Base-by-base conservation (phyloP, 331 rosid species). In the Quercus lobata region DNA sequence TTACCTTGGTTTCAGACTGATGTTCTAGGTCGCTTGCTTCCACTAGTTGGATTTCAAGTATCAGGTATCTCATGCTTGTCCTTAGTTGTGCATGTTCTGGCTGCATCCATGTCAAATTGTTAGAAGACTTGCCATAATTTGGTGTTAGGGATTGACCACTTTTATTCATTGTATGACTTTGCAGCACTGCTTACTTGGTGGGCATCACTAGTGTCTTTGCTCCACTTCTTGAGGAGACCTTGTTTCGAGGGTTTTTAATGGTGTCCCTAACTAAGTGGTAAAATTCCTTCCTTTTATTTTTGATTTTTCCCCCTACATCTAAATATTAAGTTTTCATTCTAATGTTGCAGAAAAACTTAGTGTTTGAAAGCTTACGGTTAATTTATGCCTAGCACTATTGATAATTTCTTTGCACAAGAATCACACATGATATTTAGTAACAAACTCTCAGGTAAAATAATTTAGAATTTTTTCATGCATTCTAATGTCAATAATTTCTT, bases 221-320 rank as follows among this genome's bases (percentile, higher is more conserved):
- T 74, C 99, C 98, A 57, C 84, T 95, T 76, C 99, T 96, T 46
- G 98, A 96, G 83, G 99, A 96, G 89, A 91, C 93, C 2, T 84
- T 95, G 76, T 96, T 96, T 81, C 89, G 94, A 21, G 99, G 98
- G 60, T 93, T 96, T 85, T 82, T 96, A 21, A 87, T 96, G 96
- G 87, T 90, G 76, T 93, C 97, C 78, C 71, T 96, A 78, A 96
- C 99, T 65, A 96, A 96, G 81, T 93, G 98, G 99, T 93, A 89
- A 61, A 53, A 1, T 54, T 72, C 8, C 37, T 72, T 25, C 10
- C 52, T 65, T 46, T 68, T 24, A 10, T 11, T 49, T 14, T 41
- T 41, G 0, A 41, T 41, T 41, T 37, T 2, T 0, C 1, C 46
- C 46, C 3, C 46, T 0, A 41, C 16, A 49, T 49, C 41, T 54